Percentiles rank a stretch among this genome's conserved stretches.
phyloP scores from a whole-genome alignment of 495 filamentous ascomycete genomes.

The Neurospora intermedia region DNA sequence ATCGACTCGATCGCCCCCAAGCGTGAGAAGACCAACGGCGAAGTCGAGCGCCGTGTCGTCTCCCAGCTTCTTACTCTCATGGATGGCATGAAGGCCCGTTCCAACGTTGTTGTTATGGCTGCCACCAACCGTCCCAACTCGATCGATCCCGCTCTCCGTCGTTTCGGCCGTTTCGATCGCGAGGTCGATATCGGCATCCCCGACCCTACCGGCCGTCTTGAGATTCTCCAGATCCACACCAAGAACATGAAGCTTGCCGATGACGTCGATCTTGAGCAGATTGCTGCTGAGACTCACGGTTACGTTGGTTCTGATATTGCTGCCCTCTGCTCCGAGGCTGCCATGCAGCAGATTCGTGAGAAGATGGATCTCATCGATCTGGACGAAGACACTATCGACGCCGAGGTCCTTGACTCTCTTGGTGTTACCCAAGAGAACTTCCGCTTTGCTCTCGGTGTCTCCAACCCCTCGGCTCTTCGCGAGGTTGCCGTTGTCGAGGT shows the following conservation, averaged over 20 bases:
- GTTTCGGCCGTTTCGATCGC: slow-evolving; percentile 96
- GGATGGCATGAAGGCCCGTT: slow-evolving; percentile 99
- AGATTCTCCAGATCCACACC: slow-evolving; percentile 97
- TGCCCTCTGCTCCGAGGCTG: slow-evolving; percentile 97
- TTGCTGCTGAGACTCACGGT: slow-evolving; percentile 96
- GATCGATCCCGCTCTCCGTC: slow-evolving; percentile 92
- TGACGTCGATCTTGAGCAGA: slow-evolving; percentile 92
- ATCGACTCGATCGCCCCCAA: slow-evolving; percentile 98
- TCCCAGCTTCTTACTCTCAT: slow-evolving; percentile 96
- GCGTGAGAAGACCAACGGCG: slow-evolving; percentile 99
- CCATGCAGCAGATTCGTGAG: slow-evolving; percentile 99
- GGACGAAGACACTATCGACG: slow-evolving; percentile 97
- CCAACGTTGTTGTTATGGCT: slow-evolving; percentile 97
- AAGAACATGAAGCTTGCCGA: slow-evolving; percentile 99
- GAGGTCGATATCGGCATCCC: slow-evolving; percentile 98
- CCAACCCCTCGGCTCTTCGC: slow-evolving; percentile 96
- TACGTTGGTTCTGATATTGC: slow-evolving; percentile 98
- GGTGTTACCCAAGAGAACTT: slow-evolving; percentile 99
- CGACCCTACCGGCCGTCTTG: slow-evolving; percentile 94
- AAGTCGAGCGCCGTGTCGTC: slow-evolving; percentile 96
- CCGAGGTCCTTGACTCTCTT: slow-evolving; percentile 93
- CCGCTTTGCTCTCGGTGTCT: slow-evolving; percentile 93
- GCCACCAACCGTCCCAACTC: slow-evolving; percentile 97
- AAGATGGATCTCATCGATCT: slow-evolving; percentile 99
- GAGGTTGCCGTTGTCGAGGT: slow-evolving; percentile 99